These are phyloP conservation scores for Rhinocladiella mackenziei DNA, from an alignment of 2,329 filamentous ascomycete genomes.

Conservation along the genomic window DNA sequence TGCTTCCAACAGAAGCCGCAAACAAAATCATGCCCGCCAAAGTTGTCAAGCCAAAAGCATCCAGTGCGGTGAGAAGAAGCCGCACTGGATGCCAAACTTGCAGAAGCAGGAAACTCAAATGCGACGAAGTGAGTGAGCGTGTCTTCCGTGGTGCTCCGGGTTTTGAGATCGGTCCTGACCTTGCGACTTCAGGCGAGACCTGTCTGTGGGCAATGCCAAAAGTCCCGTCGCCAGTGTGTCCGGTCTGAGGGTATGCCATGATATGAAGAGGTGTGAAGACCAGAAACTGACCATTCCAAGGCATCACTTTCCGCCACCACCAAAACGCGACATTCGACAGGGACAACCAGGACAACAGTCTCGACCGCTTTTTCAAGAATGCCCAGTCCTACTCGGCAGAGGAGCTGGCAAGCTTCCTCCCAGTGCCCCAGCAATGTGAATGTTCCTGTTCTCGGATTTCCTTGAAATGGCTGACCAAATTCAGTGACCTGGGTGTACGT, in stretches of 20 bases:
- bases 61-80: slow-evolving; percentile 19
- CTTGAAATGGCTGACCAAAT: background rate
- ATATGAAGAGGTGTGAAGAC: background rate
- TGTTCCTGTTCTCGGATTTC: background rate
- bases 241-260: slow-evolving; percentile 24
- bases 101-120: slow-evolving; percentile 29
- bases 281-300: slow-evolving; percentile 29
- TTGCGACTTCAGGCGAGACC: slow-evolving; percentile 19
- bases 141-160: no score
- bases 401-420: slow-evolving; percentile 18
- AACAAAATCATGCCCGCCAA: slow-evolving; percentile 9
- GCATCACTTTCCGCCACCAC: slow-evolving; percentile 64
- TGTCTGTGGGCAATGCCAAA: slow-evolving; percentile 27
- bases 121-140: slow-evolving; percentile 28
- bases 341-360: slow-evolving; percentile 14
- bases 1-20: no score
- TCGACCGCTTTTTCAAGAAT: slow-evolving; percentile 22
- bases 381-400: slow-evolving; percentile 17
- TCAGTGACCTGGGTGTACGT: slow-evolving; percentile 24
- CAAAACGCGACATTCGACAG: slow-evolving; percentile 50
- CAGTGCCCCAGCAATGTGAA: slow-evolving; percentile 21
- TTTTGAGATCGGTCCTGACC: slow-evolving; percentile 3
- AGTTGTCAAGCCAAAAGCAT: slow-evolving; percentile 12
- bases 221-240: slow-evolving; percentile 24
- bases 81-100: slow-evolving; percentile 31